Evolutionary conservation across 495 filamentous ascomycete genomes (phyloP), one percentile per base, ranked within the genome.

Genomic region (Letharia columbiana): DNA sequence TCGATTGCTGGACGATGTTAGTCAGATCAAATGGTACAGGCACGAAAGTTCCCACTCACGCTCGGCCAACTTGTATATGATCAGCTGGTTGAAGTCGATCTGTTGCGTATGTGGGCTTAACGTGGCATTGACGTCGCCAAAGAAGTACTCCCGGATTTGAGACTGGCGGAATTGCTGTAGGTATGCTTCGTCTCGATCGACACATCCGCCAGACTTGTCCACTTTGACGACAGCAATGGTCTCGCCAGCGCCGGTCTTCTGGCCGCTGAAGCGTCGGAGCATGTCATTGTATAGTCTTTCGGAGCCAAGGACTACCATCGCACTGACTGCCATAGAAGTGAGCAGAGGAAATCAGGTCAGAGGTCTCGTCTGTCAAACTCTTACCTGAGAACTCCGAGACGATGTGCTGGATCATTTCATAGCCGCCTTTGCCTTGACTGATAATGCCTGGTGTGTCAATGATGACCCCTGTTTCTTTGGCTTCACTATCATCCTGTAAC

Each of bases 81-180:
- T 80, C 28, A 96, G 73, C 7, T 87, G 81, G 63, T 83, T 79
- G 70, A 91, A 95, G 66, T 89, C 84, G 13, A 93, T 81, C 58
- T 87, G 86, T 71, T 92, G 88, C 1, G 89, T 91, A 68, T 90
- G 89, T 0, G 94, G 94, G 35, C 88, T 95, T 6, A 99, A 79
- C 1, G 91, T 90, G 62, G 85, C 81, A 68, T 86, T 88, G 1
- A 81, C 68, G 66, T 88, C 87, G 4, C 94, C 94, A 74, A 97
- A 98, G 80, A 98, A 99, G 75, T 98, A 99, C 65, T 92, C 86
- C 63, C 87, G 87, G 23, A 97, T 91, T 41, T 88, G 84, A 0
- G 86, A 85, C 66, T 93, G 89, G 37, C 86, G 81, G 5, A 84
- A 75, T 40, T 83, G 80, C 65, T 87, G 88, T 79, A 91, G 83